Base-by-base conservation (phyloP, 768 basidiomycete genomes). In the Pleurotus citrinopileatus region DNA sequence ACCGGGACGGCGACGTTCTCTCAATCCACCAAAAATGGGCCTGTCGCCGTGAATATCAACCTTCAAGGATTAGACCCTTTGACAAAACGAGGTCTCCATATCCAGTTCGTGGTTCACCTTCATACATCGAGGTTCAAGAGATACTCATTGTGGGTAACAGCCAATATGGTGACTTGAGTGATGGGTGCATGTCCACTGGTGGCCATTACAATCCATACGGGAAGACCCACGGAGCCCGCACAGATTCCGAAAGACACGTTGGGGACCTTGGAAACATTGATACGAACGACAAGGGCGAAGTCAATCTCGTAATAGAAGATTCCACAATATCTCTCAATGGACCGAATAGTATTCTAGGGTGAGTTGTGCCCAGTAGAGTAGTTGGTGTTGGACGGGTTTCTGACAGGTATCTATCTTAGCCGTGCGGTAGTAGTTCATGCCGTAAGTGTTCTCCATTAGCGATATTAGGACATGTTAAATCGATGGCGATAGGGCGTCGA, bases 191-290 rank as follows among this genome's bases (percentile, higher is more conserved):
- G 6, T 86, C 87, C 17, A 78, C 90, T 28, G 88, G 89, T 2
- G 59, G 83, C 28, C 91, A 93, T 68, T 93, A 83, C 76, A 92
- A 93, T 71, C 89, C 89, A 0, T 78, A 75, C 67, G 73, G 69
- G 17, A 75, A 77, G 55, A 79, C 70, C 8, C 91, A 93, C 59
- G 89, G 89, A 54, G 86, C 78, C 3, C 87, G 79, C 8, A 65
- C 67, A 7, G 80, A 82, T 60, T 55, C 59, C 3, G 66, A 65
- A 51, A 74, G 89, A 55, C 91, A 92, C 66, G 82, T 87, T 25
- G 91, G 91, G 0, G 86, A 89, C 60, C 64, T 89, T 57, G 91
- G 91, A 4, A 92, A 93, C 63, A 81, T 93, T 63, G 60, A 78
- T 61, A 77, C 80, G 43, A 79, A 93, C 63, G 68, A 66, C 17